These are phyloP conservation scores for Kuraishia piskuri DNA, from an alignment of 805 yeast genomes.

Conservation along the genomic window DNA sequence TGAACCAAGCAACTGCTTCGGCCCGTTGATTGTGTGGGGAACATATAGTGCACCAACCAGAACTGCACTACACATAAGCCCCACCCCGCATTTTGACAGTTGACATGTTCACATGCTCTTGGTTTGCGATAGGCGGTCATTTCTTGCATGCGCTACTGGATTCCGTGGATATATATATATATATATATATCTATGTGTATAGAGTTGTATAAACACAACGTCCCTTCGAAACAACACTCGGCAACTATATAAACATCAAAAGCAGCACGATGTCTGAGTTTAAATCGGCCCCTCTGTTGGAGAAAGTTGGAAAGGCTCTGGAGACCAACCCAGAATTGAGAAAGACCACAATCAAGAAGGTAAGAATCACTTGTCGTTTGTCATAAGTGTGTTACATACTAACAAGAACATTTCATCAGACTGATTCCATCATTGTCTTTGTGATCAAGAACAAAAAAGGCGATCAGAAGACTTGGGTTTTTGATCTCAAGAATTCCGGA, in stretches of 20 bases:
- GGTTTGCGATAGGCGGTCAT: neutral
- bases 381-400: neutral
- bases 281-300: constrained; percentile 32
- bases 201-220: too few species aligned
- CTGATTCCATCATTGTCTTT: constrained; percentile 58
- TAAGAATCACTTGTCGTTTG: constrained; percentile 1
- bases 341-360: constrained; percentile 30
- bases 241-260: neutral
- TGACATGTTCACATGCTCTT: neutral
- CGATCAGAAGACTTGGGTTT: constrained; percentile 51
- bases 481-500: constrained; percentile 62
- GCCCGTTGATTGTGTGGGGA: neutral
- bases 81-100: neutral
- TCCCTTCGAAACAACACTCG: too few species aligned
- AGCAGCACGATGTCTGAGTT: constrained; percentile 12
- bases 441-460: constrained; percentile 57
- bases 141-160: neutral
- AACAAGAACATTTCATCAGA: constrained; percentile 17
- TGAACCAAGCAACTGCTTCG: too few species aligned
- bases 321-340: constrained; percentile 11
- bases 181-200: too few species aligned
- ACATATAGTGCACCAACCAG: neutral
- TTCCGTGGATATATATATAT: neutral
- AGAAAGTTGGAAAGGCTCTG: constrained; percentile 29
- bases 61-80: neutral